Percentiles rank a stretch among this genome's conserved stretches.
Evolutionary conservation across 2,329 filamentous ascomycete species (phyloP).

Genomic region (Xylariaceae sp.): DNA sequence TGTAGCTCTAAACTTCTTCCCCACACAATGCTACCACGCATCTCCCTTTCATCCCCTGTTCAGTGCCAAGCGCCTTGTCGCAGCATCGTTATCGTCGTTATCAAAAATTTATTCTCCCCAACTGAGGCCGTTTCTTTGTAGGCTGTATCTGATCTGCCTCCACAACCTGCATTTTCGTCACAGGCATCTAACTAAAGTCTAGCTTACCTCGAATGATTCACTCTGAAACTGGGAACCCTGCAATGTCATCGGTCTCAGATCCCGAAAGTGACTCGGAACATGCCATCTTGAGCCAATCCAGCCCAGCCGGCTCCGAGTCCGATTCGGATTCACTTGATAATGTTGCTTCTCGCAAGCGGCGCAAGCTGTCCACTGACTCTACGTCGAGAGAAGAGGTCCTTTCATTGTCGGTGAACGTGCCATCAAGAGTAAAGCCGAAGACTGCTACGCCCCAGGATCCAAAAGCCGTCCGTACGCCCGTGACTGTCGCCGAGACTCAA

Average conservation of each 20-base stretch:
- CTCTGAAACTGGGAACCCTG: constrained; percentile 1
- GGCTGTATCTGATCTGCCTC: neutral
- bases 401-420: constrained; percentile 55
- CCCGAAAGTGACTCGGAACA: constrained; percentile 36
- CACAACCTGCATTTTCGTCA: neutral
- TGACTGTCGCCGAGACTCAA: constrained; percentile 55
- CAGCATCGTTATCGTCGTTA: constrained; percentile 22
- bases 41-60: neutral
- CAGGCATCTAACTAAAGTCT: neutral
- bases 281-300: constrained; percentile 30
- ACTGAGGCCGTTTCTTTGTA: constrained; percentile 3
- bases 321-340: constrained; percentile 53
- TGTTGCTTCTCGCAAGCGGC: constrained; percentile 46
- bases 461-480: constrained; percentile 26
- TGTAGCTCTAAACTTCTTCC: too few species aligned
- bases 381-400: constrained; percentile 45
- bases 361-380: constrained; percentile 39
- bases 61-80: neutral
- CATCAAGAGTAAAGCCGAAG: constrained; percentile 60
- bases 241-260: constrained; percentile 21
- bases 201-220: neutral
- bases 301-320: constrained; percentile 30
- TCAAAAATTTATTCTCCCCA: constrained; percentile 23
- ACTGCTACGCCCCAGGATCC: constrained; percentile 2
- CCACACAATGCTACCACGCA: neutral